Conservation (phyloP, 2,329 filamentous ascomycete species). For the Arthroderma sp. region DNA sequence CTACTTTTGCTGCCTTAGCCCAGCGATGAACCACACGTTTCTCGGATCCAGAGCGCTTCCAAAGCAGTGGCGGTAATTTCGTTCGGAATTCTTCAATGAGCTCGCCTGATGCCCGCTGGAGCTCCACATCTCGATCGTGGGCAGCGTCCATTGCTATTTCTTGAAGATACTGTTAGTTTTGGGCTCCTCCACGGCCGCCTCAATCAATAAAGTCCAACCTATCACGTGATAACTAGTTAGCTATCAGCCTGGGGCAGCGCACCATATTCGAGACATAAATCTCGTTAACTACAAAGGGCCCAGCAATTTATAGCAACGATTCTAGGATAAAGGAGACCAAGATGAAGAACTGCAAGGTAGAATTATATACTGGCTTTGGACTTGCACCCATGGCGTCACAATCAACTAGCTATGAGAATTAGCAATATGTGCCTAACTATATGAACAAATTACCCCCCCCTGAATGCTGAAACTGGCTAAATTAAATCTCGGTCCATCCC, state of each 20-base stretch:
- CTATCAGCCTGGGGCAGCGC: not conserved
- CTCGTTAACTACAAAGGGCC: no score
- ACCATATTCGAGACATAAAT: no score
- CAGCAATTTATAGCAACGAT: no score
- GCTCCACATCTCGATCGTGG: slow-evolving; percentile 35
- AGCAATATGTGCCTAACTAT: no score
- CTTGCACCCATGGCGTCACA: no score
- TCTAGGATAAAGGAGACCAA: no score
- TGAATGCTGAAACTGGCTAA: no score
- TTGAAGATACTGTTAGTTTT: not conserved
- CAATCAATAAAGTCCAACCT: not conserved
- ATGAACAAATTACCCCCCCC: no score
- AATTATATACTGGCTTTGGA: no score
- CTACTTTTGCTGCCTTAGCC: slow-evolving; percentile 27
- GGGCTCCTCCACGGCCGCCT: not conserved
- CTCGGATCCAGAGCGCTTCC: slow-evolving; percentile 22
- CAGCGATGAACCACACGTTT: slow-evolving; percentile 28
- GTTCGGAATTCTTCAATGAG: slow-evolving; percentile 32
- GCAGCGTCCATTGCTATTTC: slow-evolving; percentile 31
- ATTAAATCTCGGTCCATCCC: no score
- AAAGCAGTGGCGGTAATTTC: slow-evolving; percentile 34
- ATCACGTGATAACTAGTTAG: not conserved
- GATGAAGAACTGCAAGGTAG: no score
- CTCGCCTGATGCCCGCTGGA: slow-evolving; percentile 36
- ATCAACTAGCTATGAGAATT: no score